Percentiles rank a stretch among this genome's conserved stretches.
These are phyloP conservation scores for Tuctoria greenei DNA, from an alignment of 176 grass and related monocot genomes.

Conservation along the genomic window DNA sequence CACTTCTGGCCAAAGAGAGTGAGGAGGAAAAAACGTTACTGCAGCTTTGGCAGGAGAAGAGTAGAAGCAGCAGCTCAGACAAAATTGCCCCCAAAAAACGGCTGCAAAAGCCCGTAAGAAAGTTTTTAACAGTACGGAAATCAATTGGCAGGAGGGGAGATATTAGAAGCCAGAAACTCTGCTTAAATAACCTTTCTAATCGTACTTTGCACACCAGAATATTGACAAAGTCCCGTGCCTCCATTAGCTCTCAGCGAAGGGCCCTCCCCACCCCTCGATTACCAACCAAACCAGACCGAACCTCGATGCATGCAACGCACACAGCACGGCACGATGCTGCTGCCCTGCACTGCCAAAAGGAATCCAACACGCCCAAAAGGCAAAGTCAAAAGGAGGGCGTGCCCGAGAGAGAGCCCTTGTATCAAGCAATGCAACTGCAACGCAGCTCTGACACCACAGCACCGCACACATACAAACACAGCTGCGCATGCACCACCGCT, in stretches of 20 bases:
- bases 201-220: slow-evolving; percentile 51
- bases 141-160: slow-evolving; percentile 12
- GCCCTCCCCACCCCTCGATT: not conserved
- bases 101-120: slow-evolving; percentile 48
- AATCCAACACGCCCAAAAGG: slow-evolving; percentile 60
- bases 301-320: slow-evolving; percentile 36
- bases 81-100: slow-evolving; percentile 40
- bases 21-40: not conserved
- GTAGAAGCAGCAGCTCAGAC: slow-evolving; percentile 33
- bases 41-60: slow-evolving; percentile 43
- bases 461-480: not conserved
- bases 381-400: slow-evolving; percentile 48
- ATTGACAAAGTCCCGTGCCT: slow-evolving; percentile 50
- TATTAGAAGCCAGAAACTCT: slow-evolving; percentile 34
- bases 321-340: slow-evolving; percentile 19
- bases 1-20: slow-evolving; percentile 9
- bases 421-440: slow-evolving; percentile 37
- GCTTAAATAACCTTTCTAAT: slow-evolving; percentile 53
- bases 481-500: slow-evolving; percentile 24
- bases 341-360: slow-evolving; percentile 42
- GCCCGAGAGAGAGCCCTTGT: slow-evolving; percentile 29
- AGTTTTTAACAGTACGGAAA: slow-evolving; percentile 50
- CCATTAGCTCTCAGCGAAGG: slow-evolving; percentile 26
- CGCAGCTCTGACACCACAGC: not conserved
- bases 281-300: slow-evolving; percentile 4